Evolutionary conservation across 768 basidiomycete species (phyloP).

Genomic region (Tricholoma hemisulphureum): DNA sequence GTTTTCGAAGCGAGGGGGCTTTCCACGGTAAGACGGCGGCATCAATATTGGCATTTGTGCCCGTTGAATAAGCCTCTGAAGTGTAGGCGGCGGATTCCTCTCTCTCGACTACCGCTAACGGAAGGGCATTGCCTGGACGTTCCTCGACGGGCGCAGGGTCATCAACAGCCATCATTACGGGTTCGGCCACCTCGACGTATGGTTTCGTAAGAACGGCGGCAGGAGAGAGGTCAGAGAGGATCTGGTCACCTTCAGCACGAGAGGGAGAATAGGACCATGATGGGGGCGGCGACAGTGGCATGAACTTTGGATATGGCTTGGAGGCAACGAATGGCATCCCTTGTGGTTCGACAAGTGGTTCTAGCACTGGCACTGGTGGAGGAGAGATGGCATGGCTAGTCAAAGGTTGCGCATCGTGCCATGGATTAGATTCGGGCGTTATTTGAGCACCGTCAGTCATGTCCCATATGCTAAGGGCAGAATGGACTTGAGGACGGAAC

Average conservation of each 20-base stretch:
- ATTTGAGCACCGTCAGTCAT: not conserved
- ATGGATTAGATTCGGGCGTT: not conserved
- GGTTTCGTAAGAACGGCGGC: not conserved
- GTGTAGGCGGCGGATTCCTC: not conserved
- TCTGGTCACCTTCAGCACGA: not conserved
- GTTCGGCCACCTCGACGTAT: not conserved
- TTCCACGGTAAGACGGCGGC: not conserved
- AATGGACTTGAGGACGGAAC: not conserved
- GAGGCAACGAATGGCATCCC: not conserved
- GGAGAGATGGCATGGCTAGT: not conserved
- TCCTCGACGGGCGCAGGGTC: not conserved
- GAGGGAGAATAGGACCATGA: not conserved
- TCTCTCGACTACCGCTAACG: not conserved
- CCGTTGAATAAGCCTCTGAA: not conserved
- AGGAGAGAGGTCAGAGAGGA: not conserved
- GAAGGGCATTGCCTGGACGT: not conserved
- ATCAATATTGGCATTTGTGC: not conserved
- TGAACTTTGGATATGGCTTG: not conserved
- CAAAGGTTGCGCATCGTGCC: not conserved
- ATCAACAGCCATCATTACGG: not conserved
- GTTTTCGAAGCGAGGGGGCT: not conserved
- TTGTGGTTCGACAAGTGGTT: not conserved
- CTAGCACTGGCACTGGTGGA: not conserved
- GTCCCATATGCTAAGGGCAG: not conserved
- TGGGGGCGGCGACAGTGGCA: not conserved